These are phyloP conservation scores for Dacryopinax primogenitus DNA, from an alignment of 768 basidiomycete genomes.

Conservation along the genomic window DNA sequence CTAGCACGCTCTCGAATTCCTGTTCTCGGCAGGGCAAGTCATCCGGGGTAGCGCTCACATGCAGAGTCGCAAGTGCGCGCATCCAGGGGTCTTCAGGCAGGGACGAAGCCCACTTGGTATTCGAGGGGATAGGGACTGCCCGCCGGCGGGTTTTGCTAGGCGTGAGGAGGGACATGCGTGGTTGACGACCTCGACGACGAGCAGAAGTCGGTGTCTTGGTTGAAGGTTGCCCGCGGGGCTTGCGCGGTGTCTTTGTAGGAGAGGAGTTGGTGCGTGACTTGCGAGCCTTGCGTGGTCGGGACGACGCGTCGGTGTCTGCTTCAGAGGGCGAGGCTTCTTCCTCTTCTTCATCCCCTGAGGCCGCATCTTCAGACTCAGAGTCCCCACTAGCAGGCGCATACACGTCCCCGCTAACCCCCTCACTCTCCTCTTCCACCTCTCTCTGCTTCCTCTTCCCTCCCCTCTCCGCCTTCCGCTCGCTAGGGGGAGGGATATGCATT, in stretches of 20 bases:
- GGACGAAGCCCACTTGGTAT: conserved; percentile 30
- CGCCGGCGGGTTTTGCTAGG: conserved; percentile 17
- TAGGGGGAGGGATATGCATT: too few relatives aligned
- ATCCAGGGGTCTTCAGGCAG: conserved; percentile 69
- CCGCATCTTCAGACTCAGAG: conserved; percentile 31
- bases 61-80: conserved; percentile 77
- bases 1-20: conserved; percentile 65
- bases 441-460: conserved; percentile 11
- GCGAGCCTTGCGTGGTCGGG: conserved; percentile 21
- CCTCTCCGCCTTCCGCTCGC: conserved; percentile 13
- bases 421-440: conserved; percentile 16
- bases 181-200: conserved; percentile 28
- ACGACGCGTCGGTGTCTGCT: conserved; percentile 22
- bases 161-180: conserved; percentile 27
- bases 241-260: conserved; percentile 40
- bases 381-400: conserved; percentile 24
- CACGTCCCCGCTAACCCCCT: conserved; percentile 19
- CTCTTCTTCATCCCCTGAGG: conserved; percentile 34
- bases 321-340: conserved; percentile 16
- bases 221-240: conserved; percentile 38
- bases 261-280: conserved; percentile 20
- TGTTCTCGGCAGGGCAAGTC: conserved; percentile 76
- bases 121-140: conserved; percentile 18
- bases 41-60: conserved; percentile 87
- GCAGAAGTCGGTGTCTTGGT: conserved; percentile 26